A percentile compares a stretch with the other conserved stretches of the same genome.
phyloP scores from a whole-genome alignment of 2,329 filamentous ascomycete species.

The Fusarium aywerte region DNA sequence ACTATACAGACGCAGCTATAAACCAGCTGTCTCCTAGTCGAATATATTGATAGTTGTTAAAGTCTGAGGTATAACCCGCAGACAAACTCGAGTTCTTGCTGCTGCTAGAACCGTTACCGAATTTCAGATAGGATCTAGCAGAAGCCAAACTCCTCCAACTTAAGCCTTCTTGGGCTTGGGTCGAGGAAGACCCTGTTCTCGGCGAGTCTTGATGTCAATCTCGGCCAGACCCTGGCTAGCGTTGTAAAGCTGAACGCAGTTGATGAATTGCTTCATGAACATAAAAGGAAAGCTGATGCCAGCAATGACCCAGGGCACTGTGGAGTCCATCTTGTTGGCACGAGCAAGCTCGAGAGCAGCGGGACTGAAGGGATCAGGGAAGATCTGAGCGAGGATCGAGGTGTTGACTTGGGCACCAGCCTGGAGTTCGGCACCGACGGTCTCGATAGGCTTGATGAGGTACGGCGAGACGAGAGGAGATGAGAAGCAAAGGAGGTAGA shows the following conservation, averaged over 20 bases:
- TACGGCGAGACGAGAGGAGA: slow-evolving; percentile 89
- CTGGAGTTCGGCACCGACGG: slow-evolving; percentile 64
- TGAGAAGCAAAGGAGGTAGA: slow-evolving; percentile 97
- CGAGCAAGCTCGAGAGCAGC: slow-evolving; percentile 91
- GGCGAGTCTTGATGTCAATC: slow-evolving; percentile 79
- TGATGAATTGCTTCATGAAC: slow-evolving; percentile 92
- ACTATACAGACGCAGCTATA: slow-evolving; percentile 18
- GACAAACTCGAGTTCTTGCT: background rate
- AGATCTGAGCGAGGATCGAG: slow-evolving; percentile 77
- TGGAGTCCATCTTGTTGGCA: slow-evolving; percentile 90
- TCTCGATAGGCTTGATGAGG: slow-evolving; percentile 73
- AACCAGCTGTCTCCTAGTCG: slow-evolving; percentile 11
- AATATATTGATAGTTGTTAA: slow-evolving; percentile 2
- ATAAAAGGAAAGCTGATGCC: slow-evolving; percentile 86
- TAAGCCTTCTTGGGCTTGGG: slow-evolving; percentile 51
- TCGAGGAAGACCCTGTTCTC: slow-evolving; percentile 62
- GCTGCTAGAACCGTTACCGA: background rate
- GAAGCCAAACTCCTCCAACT: background rate
- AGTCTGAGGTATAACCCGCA: background rate
- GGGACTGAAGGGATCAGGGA: slow-evolving; percentile 90
- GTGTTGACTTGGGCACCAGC: slow-evolving; percentile 77
- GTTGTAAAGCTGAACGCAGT: slow-evolving; percentile 92
- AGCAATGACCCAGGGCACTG: slow-evolving; percentile 75
- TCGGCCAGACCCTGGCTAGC: slow-evolving; percentile 93
- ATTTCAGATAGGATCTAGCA: slow-evolving; percentile 2